Conservation (phyloP, 1,139 yeast genomes). For the Citeromyces hawaiiensis region DNA sequence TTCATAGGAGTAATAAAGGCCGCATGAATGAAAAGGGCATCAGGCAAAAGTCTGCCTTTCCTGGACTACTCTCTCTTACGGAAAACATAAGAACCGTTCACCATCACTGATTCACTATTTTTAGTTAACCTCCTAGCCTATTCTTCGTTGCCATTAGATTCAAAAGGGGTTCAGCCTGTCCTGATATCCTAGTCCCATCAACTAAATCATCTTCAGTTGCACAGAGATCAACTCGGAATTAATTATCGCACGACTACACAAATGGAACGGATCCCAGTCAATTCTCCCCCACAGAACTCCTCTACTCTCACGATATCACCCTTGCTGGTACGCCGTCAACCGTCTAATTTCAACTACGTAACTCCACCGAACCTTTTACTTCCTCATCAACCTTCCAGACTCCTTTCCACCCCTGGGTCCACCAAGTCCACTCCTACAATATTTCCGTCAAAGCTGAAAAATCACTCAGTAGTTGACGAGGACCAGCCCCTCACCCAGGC, state of each 20-base stretch:
- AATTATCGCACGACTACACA: not conserved
- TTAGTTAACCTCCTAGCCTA: no score
- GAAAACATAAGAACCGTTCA: no score
- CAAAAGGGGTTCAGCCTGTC: no score
- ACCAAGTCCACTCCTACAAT: constrained; percentile 6
- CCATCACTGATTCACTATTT: no score
- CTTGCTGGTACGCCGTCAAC: constrained; percentile 27
- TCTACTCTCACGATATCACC: constrained; percentile 57
- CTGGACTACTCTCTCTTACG: no score
- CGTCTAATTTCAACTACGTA: constrained; percentile 29
- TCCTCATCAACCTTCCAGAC: constrained; percentile 7
- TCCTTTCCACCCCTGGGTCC: constrained; percentile 30
- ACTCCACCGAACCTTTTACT: constrained; percentile 41
- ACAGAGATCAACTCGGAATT: no score
- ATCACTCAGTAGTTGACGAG: constrained; percentile 2
- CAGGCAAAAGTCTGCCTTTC: no score
- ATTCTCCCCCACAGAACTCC: constrained; percentile 22
- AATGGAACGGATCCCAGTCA: not conserved
- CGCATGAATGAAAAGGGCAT: no score
- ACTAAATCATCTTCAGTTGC: no score
- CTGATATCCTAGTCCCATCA: no score
- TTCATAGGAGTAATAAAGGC: no score
- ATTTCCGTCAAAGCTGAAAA: constrained; percentile 4
- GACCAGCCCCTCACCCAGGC: constrained; percentile 55
- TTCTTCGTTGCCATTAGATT: no score